These are phyloP conservation scores for Aureobasidium sp. DNA, from an alignment of 2,329 filamentous ascomycete genomes.

Conservation along the genomic window DNA sequence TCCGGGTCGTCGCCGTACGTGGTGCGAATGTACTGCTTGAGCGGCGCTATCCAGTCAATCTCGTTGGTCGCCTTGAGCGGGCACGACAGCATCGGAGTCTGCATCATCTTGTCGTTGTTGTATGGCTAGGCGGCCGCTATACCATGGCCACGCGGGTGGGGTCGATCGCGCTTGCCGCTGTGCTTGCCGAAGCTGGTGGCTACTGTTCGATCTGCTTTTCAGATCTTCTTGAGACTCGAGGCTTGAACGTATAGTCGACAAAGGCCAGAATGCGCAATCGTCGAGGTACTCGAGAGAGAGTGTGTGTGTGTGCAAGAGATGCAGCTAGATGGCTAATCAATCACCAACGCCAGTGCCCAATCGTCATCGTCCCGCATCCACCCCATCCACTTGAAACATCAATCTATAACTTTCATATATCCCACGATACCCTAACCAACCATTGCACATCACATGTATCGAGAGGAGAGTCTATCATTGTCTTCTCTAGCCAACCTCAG, in stretches of 20 bases:
- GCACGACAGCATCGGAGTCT: conserved; percentile 91
- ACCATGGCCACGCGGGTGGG: conserved; percentile 14
- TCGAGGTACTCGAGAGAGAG: not conserved
- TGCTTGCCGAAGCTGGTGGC: not conserved
- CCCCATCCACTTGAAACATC: not conserved
- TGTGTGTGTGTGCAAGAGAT: not conserved
- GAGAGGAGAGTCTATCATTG: conserved; percentile 10
- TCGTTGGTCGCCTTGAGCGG: conserved; percentile 92
- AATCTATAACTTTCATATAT: not conserved
- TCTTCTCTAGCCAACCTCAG: not conserved
- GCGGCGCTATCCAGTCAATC: conserved; percentile 91
- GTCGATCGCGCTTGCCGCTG: not conserved
- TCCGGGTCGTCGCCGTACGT: conserved; percentile 97
- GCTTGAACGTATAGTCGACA: not conserved
- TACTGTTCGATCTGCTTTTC: not conserved
- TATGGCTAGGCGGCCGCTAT: not conserved
- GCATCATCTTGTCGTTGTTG: conserved; percentile 42
- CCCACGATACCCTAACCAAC: not conserved
- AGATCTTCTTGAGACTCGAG: not conserved
- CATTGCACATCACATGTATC: not conserved
- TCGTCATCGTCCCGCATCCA: conserved; percentile 5
- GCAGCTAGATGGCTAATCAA: conserved; percentile 1
- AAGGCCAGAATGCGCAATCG: not conserved
- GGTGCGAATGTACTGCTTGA: conserved; percentile 88
- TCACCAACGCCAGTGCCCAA: not conserved